phyloP scores from a whole-genome alignment of 257 asterid genomes.

The Jaltomata sinuosa region DNA sequence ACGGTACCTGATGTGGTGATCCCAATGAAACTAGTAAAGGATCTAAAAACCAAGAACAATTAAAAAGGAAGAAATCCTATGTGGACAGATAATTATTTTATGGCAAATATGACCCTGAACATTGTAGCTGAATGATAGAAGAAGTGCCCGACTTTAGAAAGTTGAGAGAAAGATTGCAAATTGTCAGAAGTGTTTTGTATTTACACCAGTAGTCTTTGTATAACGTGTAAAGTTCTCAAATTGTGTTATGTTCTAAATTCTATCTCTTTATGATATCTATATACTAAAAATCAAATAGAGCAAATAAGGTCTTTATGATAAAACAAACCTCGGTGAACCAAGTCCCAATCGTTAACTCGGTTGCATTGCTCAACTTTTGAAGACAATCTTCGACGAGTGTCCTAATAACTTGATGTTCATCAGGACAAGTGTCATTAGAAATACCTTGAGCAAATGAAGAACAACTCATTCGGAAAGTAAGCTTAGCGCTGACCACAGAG shows the following conservation, averaged over 20 bases:
- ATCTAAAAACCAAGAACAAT: not conserved
- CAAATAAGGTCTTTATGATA: not conserved
- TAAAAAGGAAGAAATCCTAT: no score
- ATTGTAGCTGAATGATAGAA: no score
- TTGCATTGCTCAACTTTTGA: not conserved
- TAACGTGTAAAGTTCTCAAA: not conserved
- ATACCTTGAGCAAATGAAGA: no score
- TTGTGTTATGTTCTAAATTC: not conserved
- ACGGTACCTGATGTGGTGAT: not conserved
- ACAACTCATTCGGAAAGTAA: no score
- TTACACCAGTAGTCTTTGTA: not conserved
- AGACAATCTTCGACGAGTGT: not conserved
- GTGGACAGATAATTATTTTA: not conserved
- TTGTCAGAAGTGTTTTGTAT: not conserved
- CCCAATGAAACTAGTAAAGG: not conserved
- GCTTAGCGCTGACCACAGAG: no score
- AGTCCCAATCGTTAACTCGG: not conserved
- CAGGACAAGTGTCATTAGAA: not conserved
- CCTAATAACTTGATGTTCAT: not conserved
- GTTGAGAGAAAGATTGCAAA: not conserved
- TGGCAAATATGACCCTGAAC: not conserved
- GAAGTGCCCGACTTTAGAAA: no score
- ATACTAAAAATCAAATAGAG: not conserved
- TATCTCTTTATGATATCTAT: not conserved
- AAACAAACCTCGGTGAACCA: not conserved